These are phyloP conservation scores for Wickerhamiella domercqiae DNA, from an alignment of 805 yeast species.

Conservation along the genomic window DNA sequence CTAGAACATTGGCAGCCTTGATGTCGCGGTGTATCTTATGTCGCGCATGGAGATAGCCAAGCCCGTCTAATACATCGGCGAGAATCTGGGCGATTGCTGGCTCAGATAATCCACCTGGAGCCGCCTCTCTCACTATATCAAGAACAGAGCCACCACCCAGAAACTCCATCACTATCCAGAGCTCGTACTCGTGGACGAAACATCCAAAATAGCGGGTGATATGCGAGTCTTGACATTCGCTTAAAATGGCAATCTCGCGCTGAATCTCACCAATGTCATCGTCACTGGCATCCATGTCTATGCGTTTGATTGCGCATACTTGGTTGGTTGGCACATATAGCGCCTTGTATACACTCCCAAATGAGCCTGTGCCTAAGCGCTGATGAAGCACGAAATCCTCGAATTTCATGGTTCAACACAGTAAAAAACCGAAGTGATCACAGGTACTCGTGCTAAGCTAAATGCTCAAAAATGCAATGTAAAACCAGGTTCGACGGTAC, in stretches of 20 bases:
- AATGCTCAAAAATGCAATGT: too few relatives aligned
- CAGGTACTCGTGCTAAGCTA: too few relatives aligned
- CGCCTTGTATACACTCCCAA: constrained; percentile 62
- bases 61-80: constrained; percentile 41
- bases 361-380: constrained; percentile 63
- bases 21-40: constrained; percentile 83
- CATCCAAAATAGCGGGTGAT: constrained; percentile 60
- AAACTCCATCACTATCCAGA: constrained; percentile 72
- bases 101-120: constrained; percentile 39
- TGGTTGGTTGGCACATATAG: constrained; percentile 28
- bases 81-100: constrained; percentile 38
- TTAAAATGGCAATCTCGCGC: constrained; percentile 51
- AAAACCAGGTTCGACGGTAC: too few relatives aligned
- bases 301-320: constrained; percentile 27
- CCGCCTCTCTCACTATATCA: constrained; percentile 34
- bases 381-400: constrained; percentile 34
- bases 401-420: too few relatives aligned
- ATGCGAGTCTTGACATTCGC: constrained; percentile 47
- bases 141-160: constrained; percentile 66
- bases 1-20: constrained; percentile 78
- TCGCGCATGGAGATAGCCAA: constrained; percentile 48
- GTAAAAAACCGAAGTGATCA: too few relatives aligned
- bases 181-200: constrained; percentile 49
- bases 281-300: constrained; percentile 49
- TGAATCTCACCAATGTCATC: constrained; percentile 63